Evolutionary conservation across 306 rosid species (phyloP).

Genomic region (Gynostemma pentaphyllum): DNA sequence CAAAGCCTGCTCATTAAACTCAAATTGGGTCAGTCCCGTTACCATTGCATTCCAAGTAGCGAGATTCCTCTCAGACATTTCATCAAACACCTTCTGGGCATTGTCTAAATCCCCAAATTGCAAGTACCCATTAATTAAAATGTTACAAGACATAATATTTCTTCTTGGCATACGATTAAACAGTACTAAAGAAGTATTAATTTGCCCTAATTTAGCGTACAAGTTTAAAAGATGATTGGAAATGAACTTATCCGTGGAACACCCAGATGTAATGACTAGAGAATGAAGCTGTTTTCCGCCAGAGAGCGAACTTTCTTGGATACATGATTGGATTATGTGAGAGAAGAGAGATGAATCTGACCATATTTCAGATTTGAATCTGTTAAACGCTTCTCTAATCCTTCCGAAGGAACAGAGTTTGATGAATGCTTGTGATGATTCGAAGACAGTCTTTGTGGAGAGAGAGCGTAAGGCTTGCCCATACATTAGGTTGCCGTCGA

Average conservation of each 20-base stretch:
- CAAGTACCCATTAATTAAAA: constrained; percentile 52
- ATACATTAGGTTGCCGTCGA: too few species aligned
- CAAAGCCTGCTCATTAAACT: constrained; percentile 48
- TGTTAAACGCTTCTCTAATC: constrained; percentile 45
- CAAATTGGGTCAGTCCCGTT: constrained; percentile 52
- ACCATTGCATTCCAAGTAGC: constrained; percentile 90
- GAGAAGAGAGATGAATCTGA: constrained; percentile 59
- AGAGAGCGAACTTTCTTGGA: constrained; percentile 33
- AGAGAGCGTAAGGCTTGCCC: constrained; percentile 14
- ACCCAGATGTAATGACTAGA: constrained; percentile 58
- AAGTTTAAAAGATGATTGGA: constrained; percentile 69
- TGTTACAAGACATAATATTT: constrained; percentile 78
- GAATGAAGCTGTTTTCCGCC: constrained; percentile 68
- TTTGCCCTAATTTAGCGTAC: constrained; percentile 60
- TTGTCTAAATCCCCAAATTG: constrained; percentile 37
- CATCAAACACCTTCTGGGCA: constrained; percentile 57
- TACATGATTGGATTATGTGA: constrained; percentile 57
- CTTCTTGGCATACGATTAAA: constrained; percentile 42
- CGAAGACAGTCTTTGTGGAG: constrained; percentile 19
- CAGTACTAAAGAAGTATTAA: constrained; percentile 30
- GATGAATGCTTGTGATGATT: constrained; percentile 21
- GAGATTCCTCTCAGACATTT: constrained; percentile 69
- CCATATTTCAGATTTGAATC: constrained; percentile 41
- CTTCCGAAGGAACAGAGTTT: constrained; percentile 44
- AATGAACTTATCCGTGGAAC: constrained; percentile 55